Conservation (phyloP, 805 yeast genomes). For the Lipomyces chichibuensis region DNA sequence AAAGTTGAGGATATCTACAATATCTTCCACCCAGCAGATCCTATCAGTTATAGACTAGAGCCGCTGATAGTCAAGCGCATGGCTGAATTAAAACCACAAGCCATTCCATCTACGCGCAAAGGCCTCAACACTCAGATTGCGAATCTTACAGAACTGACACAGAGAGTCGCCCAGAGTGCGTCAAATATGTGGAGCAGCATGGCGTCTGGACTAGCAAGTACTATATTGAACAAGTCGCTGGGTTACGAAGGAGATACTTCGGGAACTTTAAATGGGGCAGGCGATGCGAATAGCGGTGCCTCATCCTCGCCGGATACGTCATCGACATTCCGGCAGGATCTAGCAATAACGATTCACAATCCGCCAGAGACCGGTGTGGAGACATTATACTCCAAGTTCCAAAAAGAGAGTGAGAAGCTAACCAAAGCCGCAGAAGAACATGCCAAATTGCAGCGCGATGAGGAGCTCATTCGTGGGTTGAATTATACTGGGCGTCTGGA, state of each 20-base stretch:
- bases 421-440: conserved; percentile 25
- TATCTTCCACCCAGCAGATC: conserved; percentile 87
- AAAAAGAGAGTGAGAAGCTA: conserved; percentile 24
- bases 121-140: conserved; percentile 48
- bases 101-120: conserved; percentile 57
- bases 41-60: conserved; percentile 86
- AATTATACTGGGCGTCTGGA: conserved; percentile 82
- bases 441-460: conserved; percentile 27
- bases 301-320: neutral
- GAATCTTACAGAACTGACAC: conserved; percentile 48
- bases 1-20: conserved; percentile 70
- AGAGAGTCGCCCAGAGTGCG: conserved; percentile 38
- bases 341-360: conserved; percentile 11
- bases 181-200: conserved; percentile 30
- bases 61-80: conserved; percentile 66
- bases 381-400: conserved; percentile 33
- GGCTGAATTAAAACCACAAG: conserved; percentile 56
- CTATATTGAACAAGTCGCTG: conserved; percentile 31
- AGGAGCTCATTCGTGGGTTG: conserved; percentile 49
- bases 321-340: conserved; percentile 4
- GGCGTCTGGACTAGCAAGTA: conserved; percentile 36
- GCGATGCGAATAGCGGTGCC: neutral
- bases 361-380: conserved; percentile 12
- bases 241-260: conserved; percentile 24
- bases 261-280: neutral